Base-by-base conservation (phyloP, 176 grass and related monocot species). In the Oryza glaberrima region DNA sequence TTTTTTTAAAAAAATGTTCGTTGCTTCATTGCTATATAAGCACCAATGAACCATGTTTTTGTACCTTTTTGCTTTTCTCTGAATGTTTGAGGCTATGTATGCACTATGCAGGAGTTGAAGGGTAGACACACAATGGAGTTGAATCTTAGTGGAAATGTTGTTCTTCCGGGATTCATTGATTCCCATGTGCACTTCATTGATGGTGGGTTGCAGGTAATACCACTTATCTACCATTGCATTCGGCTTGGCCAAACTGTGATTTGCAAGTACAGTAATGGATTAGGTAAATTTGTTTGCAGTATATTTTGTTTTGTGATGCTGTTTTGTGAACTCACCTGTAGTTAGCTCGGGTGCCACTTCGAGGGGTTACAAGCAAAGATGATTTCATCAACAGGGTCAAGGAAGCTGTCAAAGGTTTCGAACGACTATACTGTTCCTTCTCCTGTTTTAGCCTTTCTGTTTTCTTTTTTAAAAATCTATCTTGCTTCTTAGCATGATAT, bases 161-260 rank as follows among this genome's bases (percentile, higher is more conserved):
- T 99, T 44, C 52, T 99, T 25, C 93, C 94, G 0, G 96, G 96
- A 16, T 94, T 99, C 81, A 91, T 99, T 40, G 96, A 99, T 88
- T 99, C 96, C 38, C 96, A 99, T 80, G 90, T 91, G 32, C 96
- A 99, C 78, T 67, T 99, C 49, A 87, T 99, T 60, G 72, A 74
- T 13, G 96, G 91, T 25, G 96, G 93, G 9, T 51, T 99, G 69
- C 88, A 83, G 88, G 96, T 95, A 86, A 0, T 70, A 12, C 64
- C 19, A 69, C 22, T 28, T 63, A 43, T 68, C 8, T 79, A 32
- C 52, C 49, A 11, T 87, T 68, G 4, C 67, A 60, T 23, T 52
- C 52, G 35, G 9, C 44, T 76, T 45, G 38, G 23, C 20, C 17
- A 11, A 65, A 1, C 26, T 7, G 17, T 58, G n/a, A 63, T 2